phyloP scores from a whole-genome alignment of 139 green algal species.

The Zygnema cylindricum region DNA sequence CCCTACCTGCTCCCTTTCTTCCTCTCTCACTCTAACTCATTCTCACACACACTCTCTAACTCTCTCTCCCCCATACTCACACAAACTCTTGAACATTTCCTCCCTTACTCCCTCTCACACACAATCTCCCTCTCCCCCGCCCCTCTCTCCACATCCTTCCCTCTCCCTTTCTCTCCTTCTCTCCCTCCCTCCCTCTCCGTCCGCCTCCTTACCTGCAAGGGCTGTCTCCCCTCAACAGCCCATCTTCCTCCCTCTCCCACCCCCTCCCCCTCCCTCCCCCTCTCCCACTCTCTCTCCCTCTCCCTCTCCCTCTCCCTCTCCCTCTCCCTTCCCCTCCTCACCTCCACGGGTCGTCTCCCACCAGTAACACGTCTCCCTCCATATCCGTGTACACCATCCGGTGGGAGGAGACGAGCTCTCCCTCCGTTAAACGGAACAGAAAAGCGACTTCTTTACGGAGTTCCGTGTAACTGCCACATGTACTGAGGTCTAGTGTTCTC shows the following conservation, averaged over 20 bases:
- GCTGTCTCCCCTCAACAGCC: background rate
- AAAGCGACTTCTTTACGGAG: background rate
- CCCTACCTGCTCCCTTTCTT: no score
- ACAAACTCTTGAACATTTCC: no score
- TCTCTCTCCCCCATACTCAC: no score
- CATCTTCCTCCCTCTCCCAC: no score
- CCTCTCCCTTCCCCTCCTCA: background rate
- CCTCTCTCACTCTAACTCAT: no score
- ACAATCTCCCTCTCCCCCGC: no score
- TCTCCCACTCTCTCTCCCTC: background rate
- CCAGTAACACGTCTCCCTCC: slow-evolving; percentile 25
- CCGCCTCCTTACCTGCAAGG: background rate
- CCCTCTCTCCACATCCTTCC: no score
- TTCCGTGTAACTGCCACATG: background rate
- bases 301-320: background rate
- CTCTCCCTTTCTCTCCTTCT: no score
- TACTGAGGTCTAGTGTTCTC: slow-evolving; percentile 25
- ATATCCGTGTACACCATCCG: slow-evolving; percentile 30
- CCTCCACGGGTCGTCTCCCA: slow-evolving; percentile 27
- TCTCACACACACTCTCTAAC: no score
- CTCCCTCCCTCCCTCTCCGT: background rate
- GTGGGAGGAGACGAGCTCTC: background rate
- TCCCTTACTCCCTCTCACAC: no score
- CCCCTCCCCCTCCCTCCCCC: no score
- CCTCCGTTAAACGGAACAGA: background rate